These are phyloP conservation scores for Cystofilobasidium macerans DNA, from an alignment of 768 basidiomycete genomes.

Conservation along the genomic window DNA sequence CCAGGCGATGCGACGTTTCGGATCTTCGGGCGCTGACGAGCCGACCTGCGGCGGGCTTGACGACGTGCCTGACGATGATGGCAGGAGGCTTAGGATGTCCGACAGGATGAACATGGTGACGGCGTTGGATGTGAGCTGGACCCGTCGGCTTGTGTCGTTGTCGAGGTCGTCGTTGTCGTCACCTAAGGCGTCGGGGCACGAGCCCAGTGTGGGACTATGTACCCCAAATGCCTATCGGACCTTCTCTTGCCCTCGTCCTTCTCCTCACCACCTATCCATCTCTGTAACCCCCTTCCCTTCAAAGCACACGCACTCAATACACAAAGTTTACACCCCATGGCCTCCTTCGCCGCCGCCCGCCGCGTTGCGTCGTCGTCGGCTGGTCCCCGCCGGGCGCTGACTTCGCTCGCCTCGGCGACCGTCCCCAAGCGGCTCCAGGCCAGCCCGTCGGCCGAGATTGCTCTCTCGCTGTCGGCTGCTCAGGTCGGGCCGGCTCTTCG, in stretches of 20 bases:
- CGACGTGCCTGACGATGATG: constrained; percentile 2
- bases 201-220: too few relatives aligned
- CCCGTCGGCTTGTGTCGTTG: too few relatives aligned
- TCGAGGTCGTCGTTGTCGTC: too few relatives aligned
- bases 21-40: constrained; percentile 14
- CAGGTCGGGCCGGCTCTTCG: constrained; percentile 11
- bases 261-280: neutral
- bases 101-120: constrained; percentile 9
- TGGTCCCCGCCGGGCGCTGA: neutral
- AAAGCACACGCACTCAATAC: neutral
- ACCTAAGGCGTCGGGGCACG: too few relatives aligned
- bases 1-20: constrained; percentile 16
- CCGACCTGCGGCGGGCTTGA: constrained; percentile 5
- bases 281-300: neutral
- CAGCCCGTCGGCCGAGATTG: neutral
- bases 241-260: neutral
- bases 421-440: constrained; percentile 9
- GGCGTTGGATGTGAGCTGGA: too few relatives aligned
- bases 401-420: constrained; percentile 13
- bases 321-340: neutral
- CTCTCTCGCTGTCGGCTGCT: constrained; percentile 11
- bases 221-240: too few relatives aligned
- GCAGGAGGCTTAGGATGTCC: constrained; percentile 21
- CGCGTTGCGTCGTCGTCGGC: neutral
- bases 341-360: constrained; percentile 7